These are phyloP conservation scores for Colletotrichum spinosum DNA, from an alignment of 2,329 filamentous ascomycete genomes.

Conservation along the genomic window DNA sequence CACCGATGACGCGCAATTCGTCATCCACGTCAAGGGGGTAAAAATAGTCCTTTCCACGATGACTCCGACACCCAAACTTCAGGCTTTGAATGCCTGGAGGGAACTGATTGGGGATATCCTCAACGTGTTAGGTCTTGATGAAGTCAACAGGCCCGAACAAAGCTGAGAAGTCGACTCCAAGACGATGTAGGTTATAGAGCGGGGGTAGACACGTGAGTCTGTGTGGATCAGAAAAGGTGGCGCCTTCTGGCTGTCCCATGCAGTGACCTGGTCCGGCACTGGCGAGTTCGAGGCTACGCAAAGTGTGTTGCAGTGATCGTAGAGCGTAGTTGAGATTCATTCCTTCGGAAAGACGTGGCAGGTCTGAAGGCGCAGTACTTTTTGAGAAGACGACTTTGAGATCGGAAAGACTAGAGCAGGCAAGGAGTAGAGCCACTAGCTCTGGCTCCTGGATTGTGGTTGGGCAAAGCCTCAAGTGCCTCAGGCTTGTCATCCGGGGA, in stretches of 20 bases:
- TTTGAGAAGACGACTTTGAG: neutral
- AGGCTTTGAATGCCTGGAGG: no score
- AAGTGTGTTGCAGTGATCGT: neutral
- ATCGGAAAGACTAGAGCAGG: neutral
- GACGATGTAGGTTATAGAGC: neutral
- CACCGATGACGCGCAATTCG: no score
- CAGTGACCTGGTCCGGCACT: neutral
- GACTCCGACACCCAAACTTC: no score
- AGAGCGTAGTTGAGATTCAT: neutral
- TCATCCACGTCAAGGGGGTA: no score
- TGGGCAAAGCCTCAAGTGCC: neutral
- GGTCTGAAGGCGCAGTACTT: neutral
- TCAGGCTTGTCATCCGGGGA: neutral
- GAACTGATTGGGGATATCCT: neutral
- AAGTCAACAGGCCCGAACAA: neutral
- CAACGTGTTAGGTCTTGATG: neutral
- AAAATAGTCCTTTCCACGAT: no score
- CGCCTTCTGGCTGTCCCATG: neutral
- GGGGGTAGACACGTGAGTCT: neutral
- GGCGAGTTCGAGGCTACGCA: neutral
- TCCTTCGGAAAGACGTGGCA: neutral
- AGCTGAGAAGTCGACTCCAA: neutral
- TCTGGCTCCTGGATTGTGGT: conserved; percentile 3
- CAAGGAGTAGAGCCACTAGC: neutral
- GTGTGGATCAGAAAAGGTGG: neutral